Evolutionary conservation across 1,284 basidiomycete species (phyloP).

Genomic region (Thelephora terrestris): DNA sequence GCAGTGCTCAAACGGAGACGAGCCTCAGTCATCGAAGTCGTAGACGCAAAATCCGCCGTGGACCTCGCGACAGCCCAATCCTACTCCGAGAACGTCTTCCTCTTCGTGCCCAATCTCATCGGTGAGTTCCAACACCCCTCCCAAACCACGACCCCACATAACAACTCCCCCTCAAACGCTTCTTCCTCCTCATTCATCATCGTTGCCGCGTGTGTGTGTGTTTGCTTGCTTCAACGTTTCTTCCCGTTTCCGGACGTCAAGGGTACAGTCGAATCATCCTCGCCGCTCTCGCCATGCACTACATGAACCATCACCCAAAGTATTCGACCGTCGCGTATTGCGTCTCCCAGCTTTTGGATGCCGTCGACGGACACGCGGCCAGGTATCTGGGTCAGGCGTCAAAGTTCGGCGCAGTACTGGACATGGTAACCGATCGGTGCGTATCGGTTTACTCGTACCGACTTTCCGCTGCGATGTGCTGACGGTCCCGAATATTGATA

Average conservation of each 20-base stretch:
- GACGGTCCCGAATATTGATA: not conserved
- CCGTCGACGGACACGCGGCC: constrained; percentile 93
- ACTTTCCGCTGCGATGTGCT: not conserved
- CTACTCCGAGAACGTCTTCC: constrained; percentile 87
- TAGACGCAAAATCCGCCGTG: constrained; percentile 72
- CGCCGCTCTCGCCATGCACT: constrained; percentile 84
- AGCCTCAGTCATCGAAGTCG: constrained; percentile 40
- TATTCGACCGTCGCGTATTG: constrained; percentile 87
- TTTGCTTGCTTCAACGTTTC: not conserved
- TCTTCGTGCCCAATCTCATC: constrained; percentile 96
- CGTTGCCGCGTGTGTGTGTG: not conserved
- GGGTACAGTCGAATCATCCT: constrained; percentile 90
- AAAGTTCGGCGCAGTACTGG: constrained; percentile 95
- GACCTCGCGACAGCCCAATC: constrained; percentile 77
- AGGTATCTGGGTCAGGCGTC: constrained; percentile 82
- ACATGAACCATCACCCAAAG: constrained; percentile 92
- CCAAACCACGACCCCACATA: not conserved
- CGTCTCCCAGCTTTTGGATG: constrained; percentile 91
- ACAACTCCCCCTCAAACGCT: not conserved
- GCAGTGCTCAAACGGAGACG: constrained; percentile 15
- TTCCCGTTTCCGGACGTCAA: constrained; percentile 20
- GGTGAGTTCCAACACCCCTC: constrained; percentile 35
- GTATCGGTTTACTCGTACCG: no score
- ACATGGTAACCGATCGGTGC: constrained; percentile 99
- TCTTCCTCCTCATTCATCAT: not conserved